These are phyloP conservation scores for Hymenoscyphus fraxineus DNA, from an alignment of 2,329 filamentous ascomycete genomes.

Conservation along the genomic window DNA sequence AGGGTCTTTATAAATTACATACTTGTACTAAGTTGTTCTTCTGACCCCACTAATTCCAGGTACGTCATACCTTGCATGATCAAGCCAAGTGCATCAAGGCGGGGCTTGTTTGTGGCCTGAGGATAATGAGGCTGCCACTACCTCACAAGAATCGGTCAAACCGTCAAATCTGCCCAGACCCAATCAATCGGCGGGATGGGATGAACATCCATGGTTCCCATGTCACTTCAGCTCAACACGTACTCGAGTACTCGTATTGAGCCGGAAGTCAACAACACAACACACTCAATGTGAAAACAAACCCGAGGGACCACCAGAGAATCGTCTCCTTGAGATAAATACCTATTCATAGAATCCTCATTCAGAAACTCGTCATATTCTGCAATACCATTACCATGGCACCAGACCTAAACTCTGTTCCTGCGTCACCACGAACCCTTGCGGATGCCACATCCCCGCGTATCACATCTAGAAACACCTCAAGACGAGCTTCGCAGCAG, in stretches of 20 bases:
- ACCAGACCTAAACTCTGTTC: conserved; percentile 36
- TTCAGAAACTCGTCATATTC: not conserved
- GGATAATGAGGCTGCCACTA: not conserved
- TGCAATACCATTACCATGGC: conserved; percentile 27
- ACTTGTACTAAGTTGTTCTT: conserved; percentile 1
- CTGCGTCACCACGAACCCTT: conserved; percentile 31
- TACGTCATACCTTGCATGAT: conserved; percentile 1
- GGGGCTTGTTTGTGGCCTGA: not conserved
- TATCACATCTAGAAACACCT: conserved; percentile 27
- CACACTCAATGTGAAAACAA: not conserved
- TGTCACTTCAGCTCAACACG: not conserved
- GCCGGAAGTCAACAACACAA: not conserved
- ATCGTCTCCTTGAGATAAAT: not conserved
- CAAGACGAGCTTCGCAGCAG: conserved; percentile 31
- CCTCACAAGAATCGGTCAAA: too few relatives aligned
- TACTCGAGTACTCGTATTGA: too few relatives aligned
- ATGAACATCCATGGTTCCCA: not conserved
- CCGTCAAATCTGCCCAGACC: not conserved
- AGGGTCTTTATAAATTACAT: not conserved
- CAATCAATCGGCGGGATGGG: not conserved
- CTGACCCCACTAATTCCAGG: not conserved
- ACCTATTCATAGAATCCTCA: not conserved
- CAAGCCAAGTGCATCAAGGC: not conserved
- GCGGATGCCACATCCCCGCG: conserved; percentile 23
- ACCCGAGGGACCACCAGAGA: not conserved